These are phyloP conservation scores for Ochetophila trinervis DNA, from an alignment of 306 rosid genomes.

Conservation along the genomic window DNA sequence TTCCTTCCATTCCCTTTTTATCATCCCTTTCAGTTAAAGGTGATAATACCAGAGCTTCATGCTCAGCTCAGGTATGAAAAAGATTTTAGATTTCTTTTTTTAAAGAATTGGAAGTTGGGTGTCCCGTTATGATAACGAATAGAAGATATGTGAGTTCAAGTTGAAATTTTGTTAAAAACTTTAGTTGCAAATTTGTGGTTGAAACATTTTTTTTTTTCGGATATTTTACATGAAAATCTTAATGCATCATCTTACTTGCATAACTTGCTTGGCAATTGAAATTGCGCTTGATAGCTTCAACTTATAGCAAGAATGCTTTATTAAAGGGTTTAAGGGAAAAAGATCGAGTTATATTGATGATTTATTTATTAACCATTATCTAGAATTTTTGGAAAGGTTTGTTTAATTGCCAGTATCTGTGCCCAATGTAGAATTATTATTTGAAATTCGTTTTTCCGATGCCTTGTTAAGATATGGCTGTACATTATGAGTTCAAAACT, in stretches of 20 bases:
- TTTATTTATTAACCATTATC: neutral
- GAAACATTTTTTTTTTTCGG: neutral
- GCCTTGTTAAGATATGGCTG: neutral
- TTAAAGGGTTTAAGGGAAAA: too few species aligned
- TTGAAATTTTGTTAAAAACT: too few species aligned
- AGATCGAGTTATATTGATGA: neutral
- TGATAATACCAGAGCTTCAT: neutral
- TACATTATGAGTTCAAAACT: too few species aligned
- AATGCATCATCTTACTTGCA: neutral
- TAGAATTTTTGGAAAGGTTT: neutral
- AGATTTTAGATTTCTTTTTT: too few species aligned
- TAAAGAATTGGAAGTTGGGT: too few species aligned
- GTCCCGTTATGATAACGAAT: too few species aligned
- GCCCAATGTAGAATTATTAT: neutral
- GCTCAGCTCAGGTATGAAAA: slow-evolving; percentile 19
- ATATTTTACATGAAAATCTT: neutral
- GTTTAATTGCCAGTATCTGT: neutral
- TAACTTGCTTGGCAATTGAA: too few species aligned
- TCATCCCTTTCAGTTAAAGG: slow-evolving; percentile 16
- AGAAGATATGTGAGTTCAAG: too few species aligned
- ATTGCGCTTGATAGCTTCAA: too few species aligned
- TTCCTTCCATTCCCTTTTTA: slow-evolving; percentile 22
- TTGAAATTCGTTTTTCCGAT: neutral
- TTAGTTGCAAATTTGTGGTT: too few species aligned
- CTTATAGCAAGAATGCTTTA: too few species aligned